Conservation (phyloP, 805 yeast genomes). For the Nakazawaea populi region DNA sequence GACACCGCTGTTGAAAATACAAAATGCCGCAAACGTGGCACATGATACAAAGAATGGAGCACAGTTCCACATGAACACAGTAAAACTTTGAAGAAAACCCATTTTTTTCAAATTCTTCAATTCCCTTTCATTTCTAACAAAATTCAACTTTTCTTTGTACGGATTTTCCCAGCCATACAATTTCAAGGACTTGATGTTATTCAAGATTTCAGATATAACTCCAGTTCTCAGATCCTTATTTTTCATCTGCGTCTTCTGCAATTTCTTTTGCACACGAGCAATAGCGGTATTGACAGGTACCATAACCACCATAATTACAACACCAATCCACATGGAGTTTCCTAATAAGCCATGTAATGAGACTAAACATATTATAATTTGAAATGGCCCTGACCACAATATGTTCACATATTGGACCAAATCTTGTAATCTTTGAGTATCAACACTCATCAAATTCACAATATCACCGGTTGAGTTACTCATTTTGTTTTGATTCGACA, state of each 20-base stretch:
- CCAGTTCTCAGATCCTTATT: conserved; percentile 91
- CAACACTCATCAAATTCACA: conserved; percentile 92
- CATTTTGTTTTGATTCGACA: conserved; percentile 68
- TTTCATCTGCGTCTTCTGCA: conserved; percentile 84
- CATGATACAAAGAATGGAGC: conserved; percentile 90
- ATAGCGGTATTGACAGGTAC: conserved; percentile 74
- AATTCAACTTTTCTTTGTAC: conserved; percentile 62
- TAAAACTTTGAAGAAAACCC: conserved; percentile 65
- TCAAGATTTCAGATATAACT: conserved; percentile 79
- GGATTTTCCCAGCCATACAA: conserved; percentile 96
- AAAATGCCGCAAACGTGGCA: conserved; percentile 80
- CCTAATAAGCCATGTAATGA: conserved; percentile 74
- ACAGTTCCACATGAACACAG: conserved; percentile 72
- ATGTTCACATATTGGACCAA: conserved; percentile 72
- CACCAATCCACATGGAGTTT: conserved; percentile 96
- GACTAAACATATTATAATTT: conserved; percentile 66
- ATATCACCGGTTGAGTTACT: conserved; percentile 84
- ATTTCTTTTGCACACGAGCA: conserved; percentile 58
- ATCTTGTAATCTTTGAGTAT: conserved; percentile 83
- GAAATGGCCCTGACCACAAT: conserved; percentile 93
- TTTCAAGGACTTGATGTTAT: conserved; percentile 88
- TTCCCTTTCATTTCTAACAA: conserved; percentile 86
- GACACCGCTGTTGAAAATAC: conserved; percentile 44
- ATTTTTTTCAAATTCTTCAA: conserved; percentile 67
- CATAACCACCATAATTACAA: conserved; percentile 66